These are phyloP conservation scores for Dimargaris verticillata DNA, from an alignment of 192 early-diverging fungal species.

Conservation along the genomic window DNA sequence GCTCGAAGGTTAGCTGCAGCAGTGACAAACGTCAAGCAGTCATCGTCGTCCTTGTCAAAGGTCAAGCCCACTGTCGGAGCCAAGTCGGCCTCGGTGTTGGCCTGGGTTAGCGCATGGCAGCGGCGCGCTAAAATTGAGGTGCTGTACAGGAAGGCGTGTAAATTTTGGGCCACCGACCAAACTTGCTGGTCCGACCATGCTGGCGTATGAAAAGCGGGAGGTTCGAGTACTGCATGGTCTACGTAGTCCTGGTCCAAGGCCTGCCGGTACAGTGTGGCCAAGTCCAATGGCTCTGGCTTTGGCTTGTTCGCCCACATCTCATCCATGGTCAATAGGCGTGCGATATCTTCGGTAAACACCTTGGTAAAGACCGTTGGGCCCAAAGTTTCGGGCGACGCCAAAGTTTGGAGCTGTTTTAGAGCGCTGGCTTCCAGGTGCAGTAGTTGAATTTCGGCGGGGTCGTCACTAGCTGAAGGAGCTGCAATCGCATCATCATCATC, in stretches of 20 bases:
- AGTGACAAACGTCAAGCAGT: constrained; percentile 84
- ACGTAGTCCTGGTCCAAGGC: neutral
- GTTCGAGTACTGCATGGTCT: constrained; percentile 22
- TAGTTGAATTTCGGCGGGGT: constrained; percentile 52
- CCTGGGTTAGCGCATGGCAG: neutral
- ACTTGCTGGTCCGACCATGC: constrained; percentile 36
- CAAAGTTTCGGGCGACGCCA: constrained; percentile 40
- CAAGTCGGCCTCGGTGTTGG: neutral
- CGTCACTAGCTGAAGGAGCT: neutral
- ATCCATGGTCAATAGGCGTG: constrained; percentile 61
- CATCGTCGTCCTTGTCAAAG: constrained; percentile 96
- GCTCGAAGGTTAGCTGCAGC: constrained; percentile 80
- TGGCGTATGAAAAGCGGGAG: too few relatives aligned
- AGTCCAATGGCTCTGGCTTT: constrained; percentile 51
- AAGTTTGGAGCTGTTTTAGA: constrained; percentile 45
- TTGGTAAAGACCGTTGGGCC: constrained; percentile 49
- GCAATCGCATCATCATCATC: constrained; percentile 27
- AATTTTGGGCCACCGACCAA: constrained; percentile 54
- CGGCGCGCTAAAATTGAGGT: constrained; percentile 14
- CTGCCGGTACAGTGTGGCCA: constrained; percentile 20
- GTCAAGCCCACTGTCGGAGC: constrained; percentile 17
- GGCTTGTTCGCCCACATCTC: constrained; percentile 74
- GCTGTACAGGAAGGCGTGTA: constrained; percentile 52
- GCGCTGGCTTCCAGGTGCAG: constrained; percentile 58
- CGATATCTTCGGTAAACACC: constrained; percentile 69